Evolutionary conservation across 2,329 filamentous ascomycete genomes (phyloP).

Genomic region (Drechslerella dactyloides): DNA sequence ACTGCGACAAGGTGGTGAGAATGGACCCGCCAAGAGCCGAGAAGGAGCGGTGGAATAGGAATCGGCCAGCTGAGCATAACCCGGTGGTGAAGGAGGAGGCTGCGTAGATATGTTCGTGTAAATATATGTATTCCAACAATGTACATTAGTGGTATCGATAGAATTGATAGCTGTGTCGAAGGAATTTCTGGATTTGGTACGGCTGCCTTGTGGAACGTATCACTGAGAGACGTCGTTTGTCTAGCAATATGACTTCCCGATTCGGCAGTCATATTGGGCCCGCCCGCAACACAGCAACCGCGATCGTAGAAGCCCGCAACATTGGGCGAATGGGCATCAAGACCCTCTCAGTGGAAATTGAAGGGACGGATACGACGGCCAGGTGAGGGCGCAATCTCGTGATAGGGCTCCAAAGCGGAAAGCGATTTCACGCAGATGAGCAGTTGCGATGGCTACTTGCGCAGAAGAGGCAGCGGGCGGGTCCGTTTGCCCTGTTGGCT

Average conservation of each 20-base stretch:
- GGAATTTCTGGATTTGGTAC: background rate
- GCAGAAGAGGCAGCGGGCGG: conserved; percentile 9
- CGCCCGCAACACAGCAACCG: conserved; percentile 19
- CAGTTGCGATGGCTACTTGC: conserved; percentile 49
- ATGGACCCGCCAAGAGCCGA: conserved; percentile 59
- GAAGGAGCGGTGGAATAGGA: conserved; percentile 27
- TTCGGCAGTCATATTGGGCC: conserved; percentile 25
- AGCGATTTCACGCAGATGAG: conserved; percentile 40
- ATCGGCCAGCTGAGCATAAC: conserved; percentile 30
- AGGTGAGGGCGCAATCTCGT: conserved; percentile 4
- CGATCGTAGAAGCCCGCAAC: background rate
- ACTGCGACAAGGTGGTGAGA: conserved; percentile 73
- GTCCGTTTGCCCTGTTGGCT: conserved; percentile 10
- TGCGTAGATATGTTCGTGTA: conserved; percentile 10
- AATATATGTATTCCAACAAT: conserved; percentile 14
- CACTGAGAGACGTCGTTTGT: conserved; percentile 5
- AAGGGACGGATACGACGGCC: conserved; percentile 8
- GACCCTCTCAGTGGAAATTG: conserved; percentile 12
- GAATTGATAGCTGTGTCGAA: background rate
- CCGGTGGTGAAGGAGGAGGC: conserved; percentile 19
- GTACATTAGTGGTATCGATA: background rate
- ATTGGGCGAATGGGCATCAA: background rate
- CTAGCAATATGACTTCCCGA: conserved; percentile 18
- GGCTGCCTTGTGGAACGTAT: background rate
- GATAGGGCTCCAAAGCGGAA: conserved; percentile 19